Evolutionary conservation across 257 asterid genomes (phyloP).

Genomic region (Solanum microdontum): DNA sequence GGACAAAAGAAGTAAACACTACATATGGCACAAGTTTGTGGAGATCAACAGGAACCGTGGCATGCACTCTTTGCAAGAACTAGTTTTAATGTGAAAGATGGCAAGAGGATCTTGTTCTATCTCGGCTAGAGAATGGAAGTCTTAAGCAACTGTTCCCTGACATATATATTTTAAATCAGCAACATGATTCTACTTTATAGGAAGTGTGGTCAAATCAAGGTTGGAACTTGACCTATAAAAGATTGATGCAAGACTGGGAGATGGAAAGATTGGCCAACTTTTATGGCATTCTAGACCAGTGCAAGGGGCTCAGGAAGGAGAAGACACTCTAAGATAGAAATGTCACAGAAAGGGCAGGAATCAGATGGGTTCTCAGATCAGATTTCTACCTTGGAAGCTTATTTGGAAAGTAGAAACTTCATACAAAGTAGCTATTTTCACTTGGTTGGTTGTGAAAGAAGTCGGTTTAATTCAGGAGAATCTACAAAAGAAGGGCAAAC

Average conservation of each 20-base stretch:
- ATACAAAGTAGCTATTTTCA: neutral
- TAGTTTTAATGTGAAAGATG: neutral
- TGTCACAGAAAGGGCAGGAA: neutral
- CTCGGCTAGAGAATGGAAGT: neutral
- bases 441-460: neutral
- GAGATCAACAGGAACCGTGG: neutral
- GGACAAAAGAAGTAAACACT: neutral
- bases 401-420: neutral
- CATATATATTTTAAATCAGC: neutral
- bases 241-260: neutral
- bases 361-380: neutral
- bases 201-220: neutral
- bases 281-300: neutral
- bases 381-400: neutral
- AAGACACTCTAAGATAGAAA: neutral
- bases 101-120: neutral
- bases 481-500: neutral
- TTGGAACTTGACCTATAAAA: neutral
- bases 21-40: neutral
- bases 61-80: neutral
- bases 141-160: neutral
- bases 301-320: neutral
- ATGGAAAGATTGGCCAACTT: neutral
- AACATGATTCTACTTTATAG: neutral
- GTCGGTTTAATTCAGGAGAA: neutral